A percentile compares a stretch with the other conserved stretches of the same genome.
phyloP scores from a whole-genome alignment of 306 rosid genomes.

The Cicer judaicum region DNA sequence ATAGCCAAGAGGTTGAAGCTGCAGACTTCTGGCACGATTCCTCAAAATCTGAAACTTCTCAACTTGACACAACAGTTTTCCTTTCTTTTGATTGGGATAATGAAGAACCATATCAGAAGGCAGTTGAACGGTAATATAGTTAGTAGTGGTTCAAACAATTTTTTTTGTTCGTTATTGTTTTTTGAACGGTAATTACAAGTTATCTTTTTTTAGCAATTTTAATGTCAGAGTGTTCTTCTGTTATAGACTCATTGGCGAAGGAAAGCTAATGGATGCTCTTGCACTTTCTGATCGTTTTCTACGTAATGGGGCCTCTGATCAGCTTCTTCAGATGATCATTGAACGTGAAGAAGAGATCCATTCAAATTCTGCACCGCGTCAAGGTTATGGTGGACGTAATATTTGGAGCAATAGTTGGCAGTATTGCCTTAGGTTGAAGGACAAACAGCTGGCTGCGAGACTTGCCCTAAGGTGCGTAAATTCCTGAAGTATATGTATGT shows the following conservation, averaged over 20 bases:
- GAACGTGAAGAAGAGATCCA: constrained; percentile 73
- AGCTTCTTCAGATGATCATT: constrained; percentile 83
- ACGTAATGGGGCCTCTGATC: constrained; percentile 93
- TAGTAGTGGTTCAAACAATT: constrained; percentile 34
- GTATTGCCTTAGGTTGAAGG: constrained; percentile 95
- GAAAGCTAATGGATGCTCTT: constrained; percentile 94
- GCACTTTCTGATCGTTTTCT: constrained; percentile 97
- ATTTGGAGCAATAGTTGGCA: constrained; percentile 93
- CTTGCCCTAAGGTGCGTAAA: constrained; percentile 80
- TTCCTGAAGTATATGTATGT: constrained; percentile 34
- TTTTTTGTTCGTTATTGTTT: background rate
- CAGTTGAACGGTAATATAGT: constrained; percentile 78
- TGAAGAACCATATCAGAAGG: constrained; percentile 89
- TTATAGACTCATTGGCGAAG: constrained; percentile 81
- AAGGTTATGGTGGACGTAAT: constrained; percentile 62
- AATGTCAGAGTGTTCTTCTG: constrained; percentile 33
- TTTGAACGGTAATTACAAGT: constrained; percentile 10
- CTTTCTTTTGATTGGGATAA: constrained; percentile 98
- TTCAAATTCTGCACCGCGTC: constrained; percentile 61
- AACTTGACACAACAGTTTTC: constrained; percentile 75
- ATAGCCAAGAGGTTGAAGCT: constrained; percentile 59
- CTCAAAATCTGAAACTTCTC: constrained; percentile 71
- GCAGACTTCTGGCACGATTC: constrained; percentile 68
- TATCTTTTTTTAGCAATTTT: constrained; percentile 38
- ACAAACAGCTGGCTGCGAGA: constrained; percentile 88